Conservation (phyloP, 345 rosid genomes). For the Nephelium lappaceum region DNA sequence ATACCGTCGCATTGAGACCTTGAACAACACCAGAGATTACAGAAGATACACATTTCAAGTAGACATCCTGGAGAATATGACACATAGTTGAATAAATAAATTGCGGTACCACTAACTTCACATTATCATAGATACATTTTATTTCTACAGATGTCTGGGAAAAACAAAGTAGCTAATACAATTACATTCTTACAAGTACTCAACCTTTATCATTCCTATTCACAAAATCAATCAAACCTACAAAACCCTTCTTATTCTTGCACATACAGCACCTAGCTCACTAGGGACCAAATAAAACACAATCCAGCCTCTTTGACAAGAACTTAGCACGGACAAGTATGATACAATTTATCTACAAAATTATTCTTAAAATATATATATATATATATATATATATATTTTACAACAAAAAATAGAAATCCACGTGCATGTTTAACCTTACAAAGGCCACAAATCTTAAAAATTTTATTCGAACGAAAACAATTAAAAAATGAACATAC, state of each 20-base stretch:
- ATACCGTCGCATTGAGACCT: constrained; percentile 91
- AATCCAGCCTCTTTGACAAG: not conserved
- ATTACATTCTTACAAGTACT: not conserved
- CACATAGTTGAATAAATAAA: not conserved
- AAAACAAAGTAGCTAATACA: not conserved
- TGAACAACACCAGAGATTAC: constrained; percentile 83
- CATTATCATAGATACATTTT: not conserved
- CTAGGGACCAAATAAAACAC: not conserved
- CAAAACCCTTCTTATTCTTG: not conserved
- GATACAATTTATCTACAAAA: not conserved
- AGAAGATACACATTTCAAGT: constrained; percentile 60
- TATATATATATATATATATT: too few relatives aligned
- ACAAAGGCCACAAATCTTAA: not conserved
- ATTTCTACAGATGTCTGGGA: not conserved
- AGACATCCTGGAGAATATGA: constrained; percentile 61
- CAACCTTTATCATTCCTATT: not conserved
- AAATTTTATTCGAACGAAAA: not conserved
- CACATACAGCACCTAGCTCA: not conserved
- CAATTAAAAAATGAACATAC: constrained; percentile 23
- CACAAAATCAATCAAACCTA: not conserved
- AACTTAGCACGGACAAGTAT: not conserved
- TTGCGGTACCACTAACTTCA: not conserved
- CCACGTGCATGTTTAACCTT: not conserved
- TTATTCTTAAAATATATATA: too few relatives aligned
- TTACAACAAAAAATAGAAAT: not conserved